These are phyloP conservation scores for Cicer pinnatifidum DNA, from an alignment of 306 rosid genomes.

Conservation along the genomic window DNA sequence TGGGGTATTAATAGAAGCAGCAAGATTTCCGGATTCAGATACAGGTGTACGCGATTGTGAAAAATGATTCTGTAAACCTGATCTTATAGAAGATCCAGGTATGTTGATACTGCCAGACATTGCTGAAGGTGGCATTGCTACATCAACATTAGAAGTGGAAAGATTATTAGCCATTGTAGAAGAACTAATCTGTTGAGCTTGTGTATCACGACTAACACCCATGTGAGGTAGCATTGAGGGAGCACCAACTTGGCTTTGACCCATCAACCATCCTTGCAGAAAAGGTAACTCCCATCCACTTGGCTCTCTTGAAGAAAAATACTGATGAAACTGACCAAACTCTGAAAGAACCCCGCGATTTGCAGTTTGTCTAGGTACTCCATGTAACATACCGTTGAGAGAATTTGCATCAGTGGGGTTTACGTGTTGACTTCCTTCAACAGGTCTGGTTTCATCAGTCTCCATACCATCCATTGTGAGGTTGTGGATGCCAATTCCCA, in stretches of 20 bases:
- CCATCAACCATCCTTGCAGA: constrained; percentile 93
- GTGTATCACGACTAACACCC: constrained; percentile 48
- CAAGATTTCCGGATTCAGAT: constrained; percentile 61
- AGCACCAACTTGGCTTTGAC: constrained; percentile 82
- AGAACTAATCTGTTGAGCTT: constrained; percentile 47
- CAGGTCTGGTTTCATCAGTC: constrained; percentile 51
- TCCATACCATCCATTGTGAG: constrained; percentile 55
- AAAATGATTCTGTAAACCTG: constrained; percentile 63
- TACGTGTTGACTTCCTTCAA: constrained; percentile 48
- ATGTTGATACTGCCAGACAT: constrained; percentile 57
- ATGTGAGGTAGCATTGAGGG: constrained; percentile 60
- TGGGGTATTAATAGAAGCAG: constrained; percentile 45
- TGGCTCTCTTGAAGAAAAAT: constrained; percentile 65
- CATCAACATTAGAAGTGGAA: constrained; percentile 45
- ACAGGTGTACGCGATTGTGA: constrained; percentile 62
- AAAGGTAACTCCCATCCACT: constrained; percentile 87
- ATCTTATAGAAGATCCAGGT: constrained; percentile 68
- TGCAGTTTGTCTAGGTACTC: constrained; percentile 49
- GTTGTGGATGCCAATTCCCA: constrained; percentile 48
- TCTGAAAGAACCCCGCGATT: constrained; percentile 50
- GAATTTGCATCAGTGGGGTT: constrained; percentile 52
- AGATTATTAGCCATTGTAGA: constrained; percentile 35
- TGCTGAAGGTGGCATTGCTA: constrained; percentile 55
- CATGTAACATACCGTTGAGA: constrained; percentile 46
- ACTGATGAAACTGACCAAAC: constrained; percentile 50